Base-by-base conservation (phyloP, 164 flowering plant genomes). In the Vitis riparia region DNA sequence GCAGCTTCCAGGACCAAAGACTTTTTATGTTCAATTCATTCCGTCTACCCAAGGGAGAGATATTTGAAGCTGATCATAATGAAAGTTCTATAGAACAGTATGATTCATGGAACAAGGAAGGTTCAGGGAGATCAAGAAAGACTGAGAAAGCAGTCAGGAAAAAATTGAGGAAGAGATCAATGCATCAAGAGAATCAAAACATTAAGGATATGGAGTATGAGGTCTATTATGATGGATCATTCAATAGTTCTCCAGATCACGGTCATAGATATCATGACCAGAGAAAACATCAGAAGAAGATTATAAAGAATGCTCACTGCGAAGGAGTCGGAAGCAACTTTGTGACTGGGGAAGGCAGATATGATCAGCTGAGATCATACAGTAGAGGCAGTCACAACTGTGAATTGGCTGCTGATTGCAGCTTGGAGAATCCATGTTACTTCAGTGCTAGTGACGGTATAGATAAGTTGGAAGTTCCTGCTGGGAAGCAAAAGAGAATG, bases 21-120 rank as follows among this genome's bases (percentile, higher is more conserved):
- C 32, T 86, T 7, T 87, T 88, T 69, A 64, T 83, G 83, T 86
- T 89, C 71, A 82, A 74, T 71, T 63, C 85, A 51, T 60, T 68
- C 11, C 15, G 8, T 60, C 23, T 48, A 14, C 70, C 73, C n/a
- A 27, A 11, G 23, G 51, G 29, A 48, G 66, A 44, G 5, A 66
- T 13, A 30, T 1, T 2, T 32, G 59, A 29, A 55, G 61, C 69
- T 11, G 48, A 66, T 53, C 32, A 2, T 8, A 12, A 29, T 55
- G 71, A 67, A 48, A 49, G 27, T 32, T 47, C 10, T 3, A 50
- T 48, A 12, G 75, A 67, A 60, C 3, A 30, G 10, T 30, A 50
- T 32, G 74, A 72, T 51, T 12, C 62, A 19, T 37, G 65, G 53
- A 71, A 72, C 48, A 70, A 71, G 17, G 23, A 75, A 65, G 59